phyloP scores from a whole-genome alignment of 345 rosid genomes.

The Euclidium syriacum region DNA sequence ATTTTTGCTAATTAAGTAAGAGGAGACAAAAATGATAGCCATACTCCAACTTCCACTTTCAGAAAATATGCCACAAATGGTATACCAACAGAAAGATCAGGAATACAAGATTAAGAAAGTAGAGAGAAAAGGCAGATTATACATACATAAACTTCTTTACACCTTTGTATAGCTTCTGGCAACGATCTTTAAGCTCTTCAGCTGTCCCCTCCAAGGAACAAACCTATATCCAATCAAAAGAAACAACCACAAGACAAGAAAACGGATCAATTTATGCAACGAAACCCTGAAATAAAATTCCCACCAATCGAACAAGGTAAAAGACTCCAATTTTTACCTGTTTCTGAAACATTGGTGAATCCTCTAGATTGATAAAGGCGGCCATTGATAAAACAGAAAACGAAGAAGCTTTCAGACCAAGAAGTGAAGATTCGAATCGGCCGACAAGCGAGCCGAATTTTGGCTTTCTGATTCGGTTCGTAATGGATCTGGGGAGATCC shows the following conservation, averaged over 20 bases:
- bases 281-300: neutral
- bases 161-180: slow-evolving; percentile 68
- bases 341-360: slow-evolving; percentile 77
- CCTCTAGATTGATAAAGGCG: slow-evolving; percentile 57
- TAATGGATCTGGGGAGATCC: slow-evolving; percentile 31
- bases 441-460: neutral
- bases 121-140: neutral
- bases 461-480: slow-evolving; percentile 2
- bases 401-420: slow-evolving; percentile 1
- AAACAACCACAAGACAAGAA: slow-evolving; percentile 4
- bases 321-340: slow-evolving; percentile 34
- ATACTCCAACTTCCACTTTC: neutral
- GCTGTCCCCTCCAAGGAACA: slow-evolving; percentile 55
- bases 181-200: slow-evolving; percentile 71
- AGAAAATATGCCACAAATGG: slow-evolving; percentile 4
- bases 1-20: slow-evolving; percentile 4
- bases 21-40: neutral
- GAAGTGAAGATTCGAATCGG: neutral
- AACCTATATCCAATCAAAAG: slow-evolving; percentile 37
- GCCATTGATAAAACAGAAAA: slow-evolving; percentile 37
- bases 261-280: neutral
- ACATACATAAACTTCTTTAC: slow-evolving; percentile 63
- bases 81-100: neutral
- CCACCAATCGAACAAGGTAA: neutral
- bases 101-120: neutral